These are phyloP conservation scores for Acanthamoeba lenticulata DNA, from an alignment of 208 protist genomes.

Conservation along the genomic window DNA sequence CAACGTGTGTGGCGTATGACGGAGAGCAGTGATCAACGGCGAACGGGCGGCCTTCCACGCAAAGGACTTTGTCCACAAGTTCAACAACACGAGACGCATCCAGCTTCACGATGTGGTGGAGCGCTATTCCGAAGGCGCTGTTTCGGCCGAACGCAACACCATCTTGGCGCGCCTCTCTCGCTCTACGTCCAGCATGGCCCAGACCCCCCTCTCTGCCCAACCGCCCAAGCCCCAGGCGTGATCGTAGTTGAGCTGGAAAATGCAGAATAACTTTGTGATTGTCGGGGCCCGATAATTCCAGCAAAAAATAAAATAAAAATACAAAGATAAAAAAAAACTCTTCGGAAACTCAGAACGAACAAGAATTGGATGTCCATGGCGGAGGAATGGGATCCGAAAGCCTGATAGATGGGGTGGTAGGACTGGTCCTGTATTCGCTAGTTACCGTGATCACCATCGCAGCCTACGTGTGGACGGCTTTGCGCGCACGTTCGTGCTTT, in stretches of 20 bases:
- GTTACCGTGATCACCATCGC: neutral
- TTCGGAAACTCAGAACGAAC: too few relatives aligned
- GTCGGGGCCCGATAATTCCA: too few relatives aligned
- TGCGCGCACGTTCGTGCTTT: neutral
- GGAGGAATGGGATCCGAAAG: neutral
- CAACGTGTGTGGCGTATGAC: too few relatives aligned
- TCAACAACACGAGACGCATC: slow-evolving; percentile 10
- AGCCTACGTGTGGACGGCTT: neutral
- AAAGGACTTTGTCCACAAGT: slow-evolving; percentile 19
- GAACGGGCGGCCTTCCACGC: slow-evolving; percentile 50
- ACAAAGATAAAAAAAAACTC: too few relatives aligned
- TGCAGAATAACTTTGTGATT: too few relatives aligned
- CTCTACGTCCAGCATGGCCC: neutral
- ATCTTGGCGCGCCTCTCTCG: neutral
- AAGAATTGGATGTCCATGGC: neutral
- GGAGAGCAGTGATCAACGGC: slow-evolving; percentile 40
- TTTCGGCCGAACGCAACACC: neutral
- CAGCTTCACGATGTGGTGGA: slow-evolving; percentile 34
- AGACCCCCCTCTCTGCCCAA: too few relatives aligned
- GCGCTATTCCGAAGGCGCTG: neutral
- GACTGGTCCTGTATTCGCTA: neutral
- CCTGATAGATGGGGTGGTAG: neutral
- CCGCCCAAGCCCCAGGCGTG: too few relatives aligned
- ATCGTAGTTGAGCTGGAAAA: too few relatives aligned
- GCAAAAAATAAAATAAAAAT: too few relatives aligned